Base-by-base conservation (phyloP, 139 green algal species). In the Picochlorum sp. region DNA sequence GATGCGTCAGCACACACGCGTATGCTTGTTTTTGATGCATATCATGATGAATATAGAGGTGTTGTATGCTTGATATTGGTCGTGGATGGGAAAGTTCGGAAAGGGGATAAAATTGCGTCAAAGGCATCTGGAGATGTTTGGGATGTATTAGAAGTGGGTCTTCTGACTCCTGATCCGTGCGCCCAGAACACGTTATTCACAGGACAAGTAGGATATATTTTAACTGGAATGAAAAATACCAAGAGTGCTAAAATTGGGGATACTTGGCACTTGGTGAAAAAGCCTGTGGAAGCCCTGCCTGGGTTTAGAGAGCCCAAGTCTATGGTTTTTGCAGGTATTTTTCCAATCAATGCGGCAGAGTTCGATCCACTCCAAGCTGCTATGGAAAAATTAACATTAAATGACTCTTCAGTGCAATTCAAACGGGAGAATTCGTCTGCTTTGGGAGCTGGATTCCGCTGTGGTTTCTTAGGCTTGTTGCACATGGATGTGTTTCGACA, bases 401-500 rank as follows among this genome's bases (percentile, higher is more conserved):
- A 95, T 69, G 92, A 98, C 57, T 79, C 92, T 8, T 89, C 76
- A 54, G 85, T 95, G 1, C 66, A 63, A 2, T 81, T 95, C 3
- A 60, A 69, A 20, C 82, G 72, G n/a, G 90, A 97, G 77, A 91
- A 79, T 69, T 89, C 73, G 63, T 77, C 83, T 15, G 92, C 92
- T 1, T 67, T 97, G 52, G 92, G 91, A 0, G 77, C 86, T 15
- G 92, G 91, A 31, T 97, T 95, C 77, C 74, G 88, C 52, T 90
- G 79, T 60, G 83, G 90, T 21, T 96, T 97, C 63, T 75, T 96
- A 52, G 90, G 90, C 11, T 73, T 92, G 56, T 79, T 97, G 16
- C 91, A 97, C 81, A 85, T 94, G 75, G 88, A 98, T 57, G 89
- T 98, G 9, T 96, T 97, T 67, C 81, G 85, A 23, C 84, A 91